Percentiles rank a stretch among this genome's conserved stretches.
Evolutionary conservation across 2,329 filamentous ascomycete genomes (phyloP).

Genomic region (Neopestalotiopsis sp.): DNA sequence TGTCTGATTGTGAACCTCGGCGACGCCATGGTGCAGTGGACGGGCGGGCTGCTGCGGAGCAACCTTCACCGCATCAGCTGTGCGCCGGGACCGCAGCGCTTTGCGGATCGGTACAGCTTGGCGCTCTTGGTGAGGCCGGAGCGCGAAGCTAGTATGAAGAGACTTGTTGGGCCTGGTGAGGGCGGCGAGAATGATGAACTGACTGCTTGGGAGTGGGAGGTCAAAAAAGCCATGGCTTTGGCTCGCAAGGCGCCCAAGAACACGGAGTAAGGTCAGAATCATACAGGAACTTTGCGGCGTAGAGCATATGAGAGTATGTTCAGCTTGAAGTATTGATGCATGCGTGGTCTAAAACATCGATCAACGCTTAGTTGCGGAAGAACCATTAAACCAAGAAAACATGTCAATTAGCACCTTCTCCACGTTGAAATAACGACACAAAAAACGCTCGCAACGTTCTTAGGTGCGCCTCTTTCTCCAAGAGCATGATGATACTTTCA

Average conservation of each 20-base stretch:
- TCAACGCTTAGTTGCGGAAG: too few relatives aligned
- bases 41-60: constrained; percentile 28
- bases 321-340: too few relatives aligned
- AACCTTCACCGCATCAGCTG: constrained; percentile 29
- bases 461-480: too few relatives aligned
- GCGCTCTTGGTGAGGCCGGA: constrained; percentile 22
- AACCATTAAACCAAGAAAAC: too few relatives aligned
- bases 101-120: constrained; percentile 27
- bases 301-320: too few relatives aligned
- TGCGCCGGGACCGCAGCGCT: constrained; percentile 24
- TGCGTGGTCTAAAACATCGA: too few relatives aligned
- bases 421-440: too few relatives aligned
- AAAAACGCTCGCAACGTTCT: too few relatives aligned
- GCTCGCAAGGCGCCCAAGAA: not conserved
- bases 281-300: too few relatives aligned
- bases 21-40: constrained; percentile 30
- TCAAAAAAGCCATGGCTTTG: constrained; percentile 12
- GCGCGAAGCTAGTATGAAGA: constrained; percentile 23
- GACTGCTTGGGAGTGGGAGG: constrained; percentile 16
- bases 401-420: too few relatives aligned
- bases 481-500: too few relatives aligned
- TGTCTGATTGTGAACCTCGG: constrained; percentile 30
- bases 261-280: too few relatives aligned
- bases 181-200: not conserved
- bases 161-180: not conserved